Conservation (phyloP, 2,329 filamentous ascomycete genomes). For the Ambrosiella xylebori region DNA sequence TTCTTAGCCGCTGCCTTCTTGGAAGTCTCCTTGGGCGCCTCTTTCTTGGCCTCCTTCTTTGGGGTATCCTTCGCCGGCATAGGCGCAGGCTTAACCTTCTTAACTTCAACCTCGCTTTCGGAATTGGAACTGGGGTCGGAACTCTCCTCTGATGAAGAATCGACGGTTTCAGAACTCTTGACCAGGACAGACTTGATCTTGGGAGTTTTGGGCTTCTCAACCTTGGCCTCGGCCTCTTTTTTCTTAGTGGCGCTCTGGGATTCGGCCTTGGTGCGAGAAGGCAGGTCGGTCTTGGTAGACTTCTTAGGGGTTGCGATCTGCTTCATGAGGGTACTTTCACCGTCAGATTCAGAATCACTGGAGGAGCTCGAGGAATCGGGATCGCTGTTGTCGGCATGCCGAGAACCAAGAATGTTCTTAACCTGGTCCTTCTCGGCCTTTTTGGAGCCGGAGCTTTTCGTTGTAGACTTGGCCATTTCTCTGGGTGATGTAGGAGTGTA, state of each 20-base stretch:
- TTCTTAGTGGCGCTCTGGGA: conserved; percentile 7
- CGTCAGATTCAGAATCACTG: conserved; percentile 18
- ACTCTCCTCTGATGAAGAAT: conserved; percentile 5
- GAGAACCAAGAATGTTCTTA: conserved; percentile 15
- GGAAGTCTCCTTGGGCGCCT: conserved; percentile 8
- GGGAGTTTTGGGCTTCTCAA: conserved; percentile 4
- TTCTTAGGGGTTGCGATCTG: conserved; percentile 14
- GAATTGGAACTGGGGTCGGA: conserved; percentile 14
- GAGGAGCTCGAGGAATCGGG: conserved; percentile 18
- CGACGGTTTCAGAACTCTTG: conserved; percentile 6
- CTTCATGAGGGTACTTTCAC: conserved; percentile 13
- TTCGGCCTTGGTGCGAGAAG: conserved; percentile 6
- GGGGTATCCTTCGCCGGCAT: conserved; percentile 11
- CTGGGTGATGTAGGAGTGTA: too few relatives aligned
- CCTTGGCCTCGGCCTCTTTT: background rate
- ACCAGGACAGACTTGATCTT: conserved; percentile 3
- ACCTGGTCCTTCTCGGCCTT: conserved; percentile 14
- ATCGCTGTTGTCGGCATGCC: conserved; percentile 10
- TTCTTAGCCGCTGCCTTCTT: background rate
- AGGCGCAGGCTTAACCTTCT: conserved; percentile 15
- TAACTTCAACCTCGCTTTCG: conserved; percentile 17
- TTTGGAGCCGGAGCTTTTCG: conserved; percentile 8
- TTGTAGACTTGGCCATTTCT: conserved; percentile 10
- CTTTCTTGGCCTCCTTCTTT: conserved; percentile 13
- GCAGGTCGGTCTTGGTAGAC: conserved; percentile 12